A percentile compares a stretch with the other conserved stretches of the same genome.
phyloP scores from a whole-genome alignment of 768 basidiomycete genomes.

The Lepiota subincarnata region DNA sequence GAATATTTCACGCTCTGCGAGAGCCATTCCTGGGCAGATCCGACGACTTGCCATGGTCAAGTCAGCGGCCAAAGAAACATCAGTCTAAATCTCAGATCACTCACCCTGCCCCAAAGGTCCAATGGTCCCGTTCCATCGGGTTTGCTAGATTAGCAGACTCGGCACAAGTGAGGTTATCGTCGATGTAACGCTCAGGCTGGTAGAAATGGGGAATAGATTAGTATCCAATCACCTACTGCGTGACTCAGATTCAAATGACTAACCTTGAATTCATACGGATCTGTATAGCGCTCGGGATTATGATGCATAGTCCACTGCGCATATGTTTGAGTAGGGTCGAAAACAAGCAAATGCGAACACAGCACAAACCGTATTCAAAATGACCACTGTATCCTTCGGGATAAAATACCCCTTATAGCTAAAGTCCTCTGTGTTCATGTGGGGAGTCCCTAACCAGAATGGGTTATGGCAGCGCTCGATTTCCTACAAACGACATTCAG shows the following conservation, averaged over 20 bases:
- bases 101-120: conserved; percentile 46
- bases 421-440: conserved; percentile 32
- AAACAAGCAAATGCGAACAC: too few species aligned
- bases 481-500: conserved; percentile 17
- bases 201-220: conserved; percentile 13
- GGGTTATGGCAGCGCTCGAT: conserved; percentile 30
- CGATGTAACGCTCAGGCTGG: conserved; percentile 38
- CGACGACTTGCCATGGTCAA: conserved; percentile 21
- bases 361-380: conserved; percentile 24
- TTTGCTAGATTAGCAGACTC: conserved; percentile 39
- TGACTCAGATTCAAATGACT: conserved; percentile 18
- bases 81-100: conserved; percentile 4
- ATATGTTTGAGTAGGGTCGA: too few species aligned
- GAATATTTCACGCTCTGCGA: conserved; percentile 43
- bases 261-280: too few species aligned
- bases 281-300: conserved; percentile 30
- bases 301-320: conserved; percentile 30
- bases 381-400: conserved; percentile 33
- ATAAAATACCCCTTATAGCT: conserved; percentile 34
- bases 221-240: conserved; percentile 14
- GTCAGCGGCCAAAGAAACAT: too few species aligned
- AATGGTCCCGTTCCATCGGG: conserved; percentile 41
- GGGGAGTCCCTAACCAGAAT: conserved; percentile 37
- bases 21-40: conserved; percentile 40
- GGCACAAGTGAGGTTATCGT: conserved; percentile 27